These are phyloP conservation scores for Metarhizium sp. DNA, from an alignment of 2,329 filamentous ascomycete genomes.

Conservation along the genomic window DNA sequence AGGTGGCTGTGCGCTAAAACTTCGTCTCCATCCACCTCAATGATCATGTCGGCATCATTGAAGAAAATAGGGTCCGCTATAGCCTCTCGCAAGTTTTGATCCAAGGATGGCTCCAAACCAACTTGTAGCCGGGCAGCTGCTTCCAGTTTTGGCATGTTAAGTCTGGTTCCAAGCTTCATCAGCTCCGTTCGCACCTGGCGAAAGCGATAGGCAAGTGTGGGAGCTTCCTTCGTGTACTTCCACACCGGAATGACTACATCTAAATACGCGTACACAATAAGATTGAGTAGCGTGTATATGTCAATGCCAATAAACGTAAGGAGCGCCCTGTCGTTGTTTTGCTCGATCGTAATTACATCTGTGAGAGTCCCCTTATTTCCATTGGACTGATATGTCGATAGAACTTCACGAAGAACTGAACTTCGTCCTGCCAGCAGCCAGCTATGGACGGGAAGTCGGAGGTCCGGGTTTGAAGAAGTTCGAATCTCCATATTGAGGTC, in stretches of 20 bases:
- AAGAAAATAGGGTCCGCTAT: constrained; percentile 63
- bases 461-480: constrained; percentile 54
- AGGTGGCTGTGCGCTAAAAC: constrained; percentile 68
- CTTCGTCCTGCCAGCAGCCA: constrained; percentile 75
- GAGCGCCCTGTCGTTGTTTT: constrained; percentile 39
- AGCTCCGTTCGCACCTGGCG: constrained; percentile 74
- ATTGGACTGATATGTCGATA: constrained; percentile 44
- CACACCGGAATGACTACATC: constrained; percentile 77
- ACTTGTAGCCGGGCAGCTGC: constrained; percentile 68
- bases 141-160: constrained; percentile 66
- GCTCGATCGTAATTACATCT: constrained; percentile 21
- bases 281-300: constrained; percentile 67
- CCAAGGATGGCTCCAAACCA: constrained; percentile 52
- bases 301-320: constrained; percentile 63
- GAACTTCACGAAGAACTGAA: constrained; percentile 50
- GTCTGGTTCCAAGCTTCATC: constrained; percentile 70
- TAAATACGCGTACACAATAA: constrained; percentile 72
- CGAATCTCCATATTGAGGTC: constrained; percentile 36
- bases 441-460: constrained; percentile 71
- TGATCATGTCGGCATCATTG: constrained; percentile 65
- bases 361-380: constrained; percentile 11
- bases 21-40: constrained; percentile 69
- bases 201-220: constrained; percentile 60
- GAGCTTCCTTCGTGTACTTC: constrained; percentile 63
- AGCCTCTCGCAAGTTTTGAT: constrained; percentile 61